A percentile compares a stretch with the other conserved stretches of the same genome.
Evolutionary conservation across 495 filamentous ascomycete genomes (phyloP).

Genomic region (Parathielavia appendiculata): DNA sequence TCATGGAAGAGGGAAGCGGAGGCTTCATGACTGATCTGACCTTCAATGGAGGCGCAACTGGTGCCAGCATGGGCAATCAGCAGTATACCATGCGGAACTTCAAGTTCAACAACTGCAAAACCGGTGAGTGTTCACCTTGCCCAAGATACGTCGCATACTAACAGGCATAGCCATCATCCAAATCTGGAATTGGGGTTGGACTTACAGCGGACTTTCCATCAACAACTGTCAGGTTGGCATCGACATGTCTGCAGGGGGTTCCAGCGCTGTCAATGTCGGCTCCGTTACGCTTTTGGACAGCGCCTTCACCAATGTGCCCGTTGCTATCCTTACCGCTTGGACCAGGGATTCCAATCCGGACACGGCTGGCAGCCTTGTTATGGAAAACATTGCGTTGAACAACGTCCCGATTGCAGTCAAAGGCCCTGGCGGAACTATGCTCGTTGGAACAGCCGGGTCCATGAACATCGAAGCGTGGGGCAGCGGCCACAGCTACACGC

Average conservation of each 20-base stretch:
- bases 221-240: slow-evolving; percentile 69
- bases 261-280: slow-evolving; percentile 47
- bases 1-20: slow-evolving; percentile 64
- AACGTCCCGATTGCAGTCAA: slow-evolving; percentile 59
- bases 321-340: slow-evolving; percentile 65
- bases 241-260: slow-evolving; percentile 56
- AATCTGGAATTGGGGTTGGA: slow-evolving; percentile 54
- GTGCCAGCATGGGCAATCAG: slow-evolving; percentile 65
- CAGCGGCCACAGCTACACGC: slow-evolving; percentile 42
- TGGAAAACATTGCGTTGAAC: slow-evolving; percentile 64
- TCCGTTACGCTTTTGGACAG: slow-evolving; percentile 65
- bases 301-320: slow-evolving; percentile 61
- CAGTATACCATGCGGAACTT: slow-evolving; percentile 78
- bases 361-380: slow-evolving; percentile 48
- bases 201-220: slow-evolving; percentile 54
- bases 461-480: slow-evolving; percentile 50
- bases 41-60: slow-evolving; percentile 68
- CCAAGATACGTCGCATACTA: slow-evolving; percentile 34
- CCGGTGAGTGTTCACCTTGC: slow-evolving; percentile 40
- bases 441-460: slow-evolving; percentile 53
- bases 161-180: slow-evolving; percentile 46
- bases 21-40: slow-evolving; percentile 61
- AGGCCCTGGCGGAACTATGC: slow-evolving; percentile 46
- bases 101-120: slow-evolving; percentile 56
- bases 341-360: slow-evolving; percentile 42